These are phyloP conservation scores for Tilletia walkeri DNA, from an alignment of 1,284 basidiomycete species.

Conservation along the genomic window DNA sequence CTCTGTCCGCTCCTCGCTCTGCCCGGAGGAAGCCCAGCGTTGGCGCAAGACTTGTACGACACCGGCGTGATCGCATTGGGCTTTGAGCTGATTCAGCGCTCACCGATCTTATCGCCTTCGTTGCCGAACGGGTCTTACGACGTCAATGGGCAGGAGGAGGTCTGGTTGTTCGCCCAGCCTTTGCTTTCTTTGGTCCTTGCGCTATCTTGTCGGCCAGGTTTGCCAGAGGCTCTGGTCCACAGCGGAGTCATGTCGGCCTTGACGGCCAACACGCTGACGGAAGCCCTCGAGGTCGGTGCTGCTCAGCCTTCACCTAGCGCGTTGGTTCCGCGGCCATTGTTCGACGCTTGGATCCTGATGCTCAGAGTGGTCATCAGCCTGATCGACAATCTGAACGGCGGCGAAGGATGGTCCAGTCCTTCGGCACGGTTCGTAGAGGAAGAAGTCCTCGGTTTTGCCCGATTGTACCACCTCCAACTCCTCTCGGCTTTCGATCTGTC, in stretches of 20 bases:
- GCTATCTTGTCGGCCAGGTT: slow-evolving; percentile 71
- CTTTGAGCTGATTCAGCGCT: slow-evolving; percentile 4
- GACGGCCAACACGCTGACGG: slow-evolving; percentile 75
- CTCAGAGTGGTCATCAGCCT: slow-evolving; percentile 75
- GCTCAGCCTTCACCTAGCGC: slow-evolving; percentile 70
- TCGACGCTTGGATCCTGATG: slow-evolving; percentile 80
- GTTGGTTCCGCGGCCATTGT: slow-evolving; percentile 71
- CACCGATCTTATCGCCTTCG: not conserved
- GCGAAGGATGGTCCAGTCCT: slow-evolving; percentile 2
- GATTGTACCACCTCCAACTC: slow-evolving; percentile 79
- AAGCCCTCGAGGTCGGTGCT: slow-evolving; percentile 70
- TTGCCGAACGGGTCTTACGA: not conserved
- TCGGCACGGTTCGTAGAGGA: slow-evolving; percentile 74
- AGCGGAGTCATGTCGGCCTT: slow-evolving; percentile 79
- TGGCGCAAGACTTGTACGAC: not conserved
- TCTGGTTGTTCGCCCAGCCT: slow-evolving; percentile 68
- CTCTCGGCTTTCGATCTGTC: slow-evolving; percentile 71
- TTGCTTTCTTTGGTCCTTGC: slow-evolving; percentile 81
- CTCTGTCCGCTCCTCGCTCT: not conserved
- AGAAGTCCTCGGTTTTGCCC: slow-evolving; percentile 80
- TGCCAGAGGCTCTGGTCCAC: slow-evolving; percentile 80
- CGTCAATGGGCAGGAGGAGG: slow-evolving; percentile 21
- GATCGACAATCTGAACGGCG: slow-evolving; percentile 60
- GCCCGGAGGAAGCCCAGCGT: not conserved
- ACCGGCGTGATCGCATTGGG: not conserved